Evolutionary conservation across 768 basidiomycete genomes (phyloP), one percentile per base, ranked within the genome.

Genomic region (Serendipita indica): DNA sequence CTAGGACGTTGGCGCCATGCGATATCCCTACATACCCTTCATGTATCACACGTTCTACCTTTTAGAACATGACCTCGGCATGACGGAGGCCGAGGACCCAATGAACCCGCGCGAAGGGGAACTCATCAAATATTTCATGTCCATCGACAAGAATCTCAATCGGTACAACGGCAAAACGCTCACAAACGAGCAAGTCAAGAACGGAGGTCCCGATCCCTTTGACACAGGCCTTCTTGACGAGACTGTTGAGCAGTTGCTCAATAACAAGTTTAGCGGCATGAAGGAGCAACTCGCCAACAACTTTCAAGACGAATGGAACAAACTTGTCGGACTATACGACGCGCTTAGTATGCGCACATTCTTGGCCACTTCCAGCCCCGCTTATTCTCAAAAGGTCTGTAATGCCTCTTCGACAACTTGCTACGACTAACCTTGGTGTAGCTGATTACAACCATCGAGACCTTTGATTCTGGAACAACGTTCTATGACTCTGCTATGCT

Each of bases 1-100:
- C 16, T 20, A 62, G 62, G 62, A 62, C 28, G 56, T 62, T 43
- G 62, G 62, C 30, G 62, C 62, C 16, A 62, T 62, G 62, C 60
- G 62, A 16, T 62, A 49, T 28, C 58, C 45, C 25, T 4, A 33
- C 14, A 60, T 59, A 4, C 61, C 58, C 22, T 49, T 59, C 28
- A 62, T 62, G 62, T 28, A 35, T 3, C 59, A 56, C 13, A 45
- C 49, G 3, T 62, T 62, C 41, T 16, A 59, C 4, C 59, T 62
- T 3, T 62, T 62, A 20, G n/a, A 32, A n/a, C n/a, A n/a, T 3
- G 22, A 22, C 16, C 33, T 58, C 14, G 34, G 34, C 22, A 58
- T 58, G 18, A 34, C 6, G 13, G 18, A 12, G 37, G 13, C 41
- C 41, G n/a, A 7, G 18, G 41, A 43, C n/a, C n/a, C n/a, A n/a